Conservation (phyloP, 257 asterid species). For the Solanum phureja region DNA sequence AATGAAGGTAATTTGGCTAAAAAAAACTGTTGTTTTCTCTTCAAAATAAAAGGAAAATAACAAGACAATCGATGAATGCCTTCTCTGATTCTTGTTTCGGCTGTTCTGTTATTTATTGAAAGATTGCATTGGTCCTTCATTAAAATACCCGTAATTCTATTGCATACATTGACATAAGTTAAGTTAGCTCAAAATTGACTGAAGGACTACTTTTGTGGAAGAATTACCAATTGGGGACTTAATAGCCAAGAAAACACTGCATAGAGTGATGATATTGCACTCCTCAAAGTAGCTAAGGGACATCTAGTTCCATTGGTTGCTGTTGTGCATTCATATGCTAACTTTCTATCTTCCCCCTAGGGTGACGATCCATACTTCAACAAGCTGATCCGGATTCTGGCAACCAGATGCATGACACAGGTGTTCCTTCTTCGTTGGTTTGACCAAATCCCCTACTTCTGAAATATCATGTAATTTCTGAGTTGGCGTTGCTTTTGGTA, state of each 20-base stretch:
- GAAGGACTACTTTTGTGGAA: not conserved
- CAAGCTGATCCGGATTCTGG: conserved; percentile 91
- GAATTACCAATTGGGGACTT: not conserved
- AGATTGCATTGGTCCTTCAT: not conserved
- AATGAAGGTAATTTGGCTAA: not conserved
- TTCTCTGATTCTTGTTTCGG: not conserved
- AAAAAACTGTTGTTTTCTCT: not conserved
- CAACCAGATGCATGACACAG: conserved; percentile 99
- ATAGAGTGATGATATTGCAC: not conserved
- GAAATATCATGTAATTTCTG: not conserved
- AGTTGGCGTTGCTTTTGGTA: not conserved
- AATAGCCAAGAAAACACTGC: not conserved
- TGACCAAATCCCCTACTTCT: not conserved
- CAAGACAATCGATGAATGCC: not conserved
- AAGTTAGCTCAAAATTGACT: not conserved
- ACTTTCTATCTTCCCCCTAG: conserved; percentile 12
- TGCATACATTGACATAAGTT: not conserved
- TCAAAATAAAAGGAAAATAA: not conserved
- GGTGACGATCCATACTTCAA: conserved; percentile 90
- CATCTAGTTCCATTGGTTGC: not conserved
- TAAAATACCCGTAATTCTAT: not conserved
- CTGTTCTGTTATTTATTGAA: not conserved
- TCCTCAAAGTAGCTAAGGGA: not conserved
- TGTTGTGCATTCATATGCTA: not conserved
- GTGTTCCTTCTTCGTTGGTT: conserved; percentile 24